Percentiles rank a stretch among this genome's conserved stretches.
phyloP scores from a whole-genome alignment of 2,329 filamentous ascomycete species.

The Calonectria naviculata region DNA sequence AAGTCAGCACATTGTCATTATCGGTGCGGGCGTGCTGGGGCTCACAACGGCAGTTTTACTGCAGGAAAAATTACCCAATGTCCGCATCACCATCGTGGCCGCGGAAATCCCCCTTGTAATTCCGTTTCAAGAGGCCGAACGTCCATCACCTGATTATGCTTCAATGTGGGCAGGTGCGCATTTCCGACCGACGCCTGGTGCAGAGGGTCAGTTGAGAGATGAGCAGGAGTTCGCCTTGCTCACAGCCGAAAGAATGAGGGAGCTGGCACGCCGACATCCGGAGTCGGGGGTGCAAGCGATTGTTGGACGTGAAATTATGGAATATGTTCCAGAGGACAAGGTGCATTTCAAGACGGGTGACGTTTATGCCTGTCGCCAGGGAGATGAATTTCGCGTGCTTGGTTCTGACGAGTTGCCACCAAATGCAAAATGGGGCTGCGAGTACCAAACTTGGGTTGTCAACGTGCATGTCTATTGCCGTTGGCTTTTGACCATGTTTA shows the following conservation, averaged over 20 bases:
- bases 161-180: constrained; percentile 2
- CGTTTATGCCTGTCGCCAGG: background rate
- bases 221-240: background rate
- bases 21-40: background rate
- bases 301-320: background rate
- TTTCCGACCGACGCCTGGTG: background rate
- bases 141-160: background rate
- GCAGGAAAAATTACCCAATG: background rate
- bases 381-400: background rate
- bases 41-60: background rate
- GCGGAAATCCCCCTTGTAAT: background rate
- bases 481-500: background rate
- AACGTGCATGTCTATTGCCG: background rate
- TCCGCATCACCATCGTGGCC: background rate
- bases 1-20: background rate
- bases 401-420: background rate
- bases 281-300: background rate
- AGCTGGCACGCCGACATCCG: background rate
- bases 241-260: background rate
- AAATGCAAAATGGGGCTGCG: background rate
- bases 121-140: background rate
- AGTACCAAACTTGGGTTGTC: background rate
- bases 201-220: background rate
- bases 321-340: background rate
- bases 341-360: background rate